Percentiles rank a stretch among this genome's conserved stretches.
These are phyloP conservation scores for Artemisia annua DNA, from an alignment of 129 eudicot species.

Conservation along the genomic window DNA sequence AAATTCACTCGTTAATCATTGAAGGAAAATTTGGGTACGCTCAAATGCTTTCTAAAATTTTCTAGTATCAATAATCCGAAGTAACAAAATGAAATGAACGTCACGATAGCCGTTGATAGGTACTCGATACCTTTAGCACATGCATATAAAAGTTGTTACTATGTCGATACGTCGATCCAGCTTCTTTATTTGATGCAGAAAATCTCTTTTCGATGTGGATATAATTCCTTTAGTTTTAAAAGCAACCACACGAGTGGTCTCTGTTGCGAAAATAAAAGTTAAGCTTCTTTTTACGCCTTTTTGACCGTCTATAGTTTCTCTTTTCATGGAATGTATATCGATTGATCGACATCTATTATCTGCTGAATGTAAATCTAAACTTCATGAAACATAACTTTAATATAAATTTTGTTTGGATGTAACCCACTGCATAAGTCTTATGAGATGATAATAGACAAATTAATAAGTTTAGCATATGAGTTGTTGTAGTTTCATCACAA, in stretches of 20 bases:
- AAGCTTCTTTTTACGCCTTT: background rate
- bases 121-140: conserved; percentile 1
- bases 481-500: too few relatives aligned
- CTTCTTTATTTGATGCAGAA: conserved; percentile 7
- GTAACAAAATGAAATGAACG: background rate
- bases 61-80: background rate
- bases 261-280: background rate
- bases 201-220: background rate
- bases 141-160: conserved; percentile 7
- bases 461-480: too few relatives aligned
- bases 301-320: background rate
- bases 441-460: too few relatives aligned
- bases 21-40: too few relatives aligned
- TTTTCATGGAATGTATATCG: too few relatives aligned
- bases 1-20: too few relatives aligned
- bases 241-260: conserved; percentile 14
- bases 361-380: too few relatives aligned
- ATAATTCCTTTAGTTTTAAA: conserved; percentile 9
- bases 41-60: background rate
- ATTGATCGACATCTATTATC: too few relatives aligned
- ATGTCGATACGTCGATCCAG: conserved; percentile 9
- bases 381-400: too few relatives aligned
- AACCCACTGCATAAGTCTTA: too few relatives aligned
- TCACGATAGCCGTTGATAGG: background rate
- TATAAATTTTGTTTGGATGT: too few relatives aligned